Evolutionary conservation across 2,329 filamentous ascomycete genomes (phyloP).

Genomic region (Proliferodiscus dingleyae): DNA sequence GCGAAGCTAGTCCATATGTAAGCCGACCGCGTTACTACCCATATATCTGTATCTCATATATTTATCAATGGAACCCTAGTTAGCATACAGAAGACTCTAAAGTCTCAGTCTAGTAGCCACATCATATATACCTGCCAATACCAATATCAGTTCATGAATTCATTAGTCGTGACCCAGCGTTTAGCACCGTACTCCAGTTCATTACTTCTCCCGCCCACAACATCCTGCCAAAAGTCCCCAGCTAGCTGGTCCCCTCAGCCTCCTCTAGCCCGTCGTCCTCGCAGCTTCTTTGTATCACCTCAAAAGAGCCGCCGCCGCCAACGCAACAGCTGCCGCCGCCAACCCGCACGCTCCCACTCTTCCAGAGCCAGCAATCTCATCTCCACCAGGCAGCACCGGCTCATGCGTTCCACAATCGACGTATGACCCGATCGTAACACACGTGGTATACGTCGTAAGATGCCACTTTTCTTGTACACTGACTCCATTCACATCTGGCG

Average conservation of each 20-base stretch:
- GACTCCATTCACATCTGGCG: constrained; percentile 8
- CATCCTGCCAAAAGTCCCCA: not conserved
- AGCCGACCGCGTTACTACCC: not conserved
- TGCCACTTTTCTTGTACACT: constrained; percentile 26
- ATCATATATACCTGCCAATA: not conserved
- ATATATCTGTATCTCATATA: not conserved
- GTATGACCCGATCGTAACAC: constrained; percentile 18
- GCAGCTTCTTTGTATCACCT: not conserved
- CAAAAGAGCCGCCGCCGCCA: constrained; percentile 4
- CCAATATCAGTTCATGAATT: not conserved
- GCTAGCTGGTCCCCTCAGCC: not conserved
- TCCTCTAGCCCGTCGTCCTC: not conserved
- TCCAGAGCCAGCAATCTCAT: constrained; percentile 23
- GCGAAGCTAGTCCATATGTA: constrained; percentile 1
- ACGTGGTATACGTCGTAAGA: constrained; percentile 28
- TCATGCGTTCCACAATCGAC: constrained; percentile 28
- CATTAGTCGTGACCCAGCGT: not conserved
- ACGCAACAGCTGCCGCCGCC: constrained; percentile 9
- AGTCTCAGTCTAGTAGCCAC: too few species aligned
- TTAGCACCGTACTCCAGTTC: not conserved
- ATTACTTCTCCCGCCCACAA: not conserved
- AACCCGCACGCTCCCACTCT: constrained; percentile 3
- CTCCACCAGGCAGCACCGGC: constrained; percentile 25
- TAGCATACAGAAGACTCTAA: too few species aligned
- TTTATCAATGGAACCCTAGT: not conserved